These are phyloP conservation scores for Xylariaceae sp. DNA, from an alignment of 2,329 filamentous ascomycete genomes.

Conservation along the genomic window DNA sequence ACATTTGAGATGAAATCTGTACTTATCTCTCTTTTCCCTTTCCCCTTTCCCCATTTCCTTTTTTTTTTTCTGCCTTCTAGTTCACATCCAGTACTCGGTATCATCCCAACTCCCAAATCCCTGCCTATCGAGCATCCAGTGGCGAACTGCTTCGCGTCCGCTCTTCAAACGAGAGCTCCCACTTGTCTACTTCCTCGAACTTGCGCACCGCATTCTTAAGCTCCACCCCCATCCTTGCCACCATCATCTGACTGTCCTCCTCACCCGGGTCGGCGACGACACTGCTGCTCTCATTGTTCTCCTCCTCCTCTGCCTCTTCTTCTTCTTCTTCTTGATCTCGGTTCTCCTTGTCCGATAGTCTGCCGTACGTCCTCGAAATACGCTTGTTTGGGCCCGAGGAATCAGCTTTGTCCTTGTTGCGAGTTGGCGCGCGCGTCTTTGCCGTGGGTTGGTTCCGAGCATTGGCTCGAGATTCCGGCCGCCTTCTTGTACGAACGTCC, in stretches of 20 bases:
- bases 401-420: slow-evolving; percentile 19
- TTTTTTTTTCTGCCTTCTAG: neutral
- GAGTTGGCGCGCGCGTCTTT: slow-evolving; percentile 12
- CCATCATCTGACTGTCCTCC: slow-evolving; percentile 34
- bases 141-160: slow-evolving; percentile 52
- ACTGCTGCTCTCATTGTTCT: slow-evolving; percentile 34
- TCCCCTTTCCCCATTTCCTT: neutral
- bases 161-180: slow-evolving; percentile 63
- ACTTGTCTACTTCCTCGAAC: slow-evolving; percentile 64
- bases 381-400: slow-evolving; percentile 8
- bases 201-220: slow-evolving; percentile 55
- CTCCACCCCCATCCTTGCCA: slow-evolving; percentile 43
- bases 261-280: slow-evolving; percentile 29
- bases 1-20: neutral
- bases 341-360: slow-evolving; percentile 56
- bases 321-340: slow-evolving; percentile 33
- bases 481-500: slow-evolving; percentile 34
- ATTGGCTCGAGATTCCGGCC: slow-evolving; percentile 30
- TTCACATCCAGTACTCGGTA: neutral
- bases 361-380: slow-evolving; percentile 45
- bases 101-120: neutral
- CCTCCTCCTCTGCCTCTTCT: slow-evolving; percentile 29
- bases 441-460: slow-evolving; percentile 23
- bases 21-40: neutral
- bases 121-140: slow-evolving; percentile 41